phyloP scores from a whole-genome alignment of 495 filamentous ascomycete species.

The Melanomma pulvis-pyrius region DNA sequence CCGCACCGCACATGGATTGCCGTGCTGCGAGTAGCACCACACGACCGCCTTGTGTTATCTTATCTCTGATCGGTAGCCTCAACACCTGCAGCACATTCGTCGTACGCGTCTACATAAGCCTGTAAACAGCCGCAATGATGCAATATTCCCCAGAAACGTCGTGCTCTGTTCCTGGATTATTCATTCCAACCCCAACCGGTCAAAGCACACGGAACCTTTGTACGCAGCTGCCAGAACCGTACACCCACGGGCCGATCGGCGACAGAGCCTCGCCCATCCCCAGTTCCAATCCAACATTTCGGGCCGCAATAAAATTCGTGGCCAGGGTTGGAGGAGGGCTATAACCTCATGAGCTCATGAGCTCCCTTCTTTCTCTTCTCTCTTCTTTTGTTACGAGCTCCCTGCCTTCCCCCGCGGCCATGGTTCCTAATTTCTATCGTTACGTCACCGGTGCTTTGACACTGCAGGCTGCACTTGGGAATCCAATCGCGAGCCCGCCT shows the following conservation, averaged over 20 bases:
- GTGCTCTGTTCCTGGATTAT: neutral
- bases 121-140: neutral
- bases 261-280: neutral
- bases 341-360: constrained; percentile 3
- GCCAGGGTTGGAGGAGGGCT: neutral
- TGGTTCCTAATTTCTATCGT: constrained; percentile 4
- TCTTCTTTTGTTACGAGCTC: neutral
- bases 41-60: neutral
- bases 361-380: neutral
- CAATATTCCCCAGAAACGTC: neutral
- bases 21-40: neutral
- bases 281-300: neutral
- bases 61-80: neutral
- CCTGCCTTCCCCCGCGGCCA: neutral
- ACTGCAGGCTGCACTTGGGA: constrained; percentile 24
- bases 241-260: neutral
- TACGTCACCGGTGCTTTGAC: constrained; percentile 31
- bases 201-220: neutral
- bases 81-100: neutral
- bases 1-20: too few species aligned
- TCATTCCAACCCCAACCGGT: neutral
- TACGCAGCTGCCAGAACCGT: neutral
- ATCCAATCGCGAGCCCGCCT: neutral
- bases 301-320: neutral
- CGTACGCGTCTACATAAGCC: neutral